phyloP scores from a whole-genome alignment of 768 basidiomycete species.

The Lactarius deliciosus region DNA sequence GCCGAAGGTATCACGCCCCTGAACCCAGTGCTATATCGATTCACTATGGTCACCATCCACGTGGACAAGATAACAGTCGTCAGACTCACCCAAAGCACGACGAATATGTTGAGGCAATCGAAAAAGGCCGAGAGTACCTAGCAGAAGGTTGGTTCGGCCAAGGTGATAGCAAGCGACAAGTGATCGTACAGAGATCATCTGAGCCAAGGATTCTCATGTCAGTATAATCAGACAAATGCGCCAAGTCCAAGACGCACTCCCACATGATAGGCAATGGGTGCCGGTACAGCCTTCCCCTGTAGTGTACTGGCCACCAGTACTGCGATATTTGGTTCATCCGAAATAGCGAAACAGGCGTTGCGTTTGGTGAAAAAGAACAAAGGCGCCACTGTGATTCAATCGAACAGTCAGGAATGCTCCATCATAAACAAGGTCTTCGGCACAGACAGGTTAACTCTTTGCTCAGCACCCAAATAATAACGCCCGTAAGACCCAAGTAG shows the following conservation, averaged over 20 bases:
- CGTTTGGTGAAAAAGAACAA: neutral
- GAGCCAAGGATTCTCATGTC: neutral
- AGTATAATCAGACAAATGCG: neutral
- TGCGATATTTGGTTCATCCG: neutral
- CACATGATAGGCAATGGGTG: constrained; percentile 13
- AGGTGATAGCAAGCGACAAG: neutral
- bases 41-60: neutral
- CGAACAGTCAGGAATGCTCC: neutral
- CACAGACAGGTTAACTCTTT: constrained; percentile 15
- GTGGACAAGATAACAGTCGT: neutral
- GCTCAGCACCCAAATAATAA: constrained; percentile 19
- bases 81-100: constrained; percentile 18
- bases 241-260: constrained; percentile 17
- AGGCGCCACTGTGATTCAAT: constrained; percentile 8
- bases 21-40: constrained; percentile 20
- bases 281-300: neutral
- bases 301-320: neutral
- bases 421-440: neutral
- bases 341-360: constrained; percentile 18
- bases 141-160: neutral
- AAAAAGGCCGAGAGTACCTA: constrained; percentile 17
- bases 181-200: constrained; percentile 20
- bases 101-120: constrained; percentile 19
- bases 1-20: constrained; percentile 14
- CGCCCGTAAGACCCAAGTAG: constrained; percentile 11